These are phyloP conservation scores for Iberis amara DNA, from an alignment of 441 rosid genomes.

Conservation along the genomic window DNA sequence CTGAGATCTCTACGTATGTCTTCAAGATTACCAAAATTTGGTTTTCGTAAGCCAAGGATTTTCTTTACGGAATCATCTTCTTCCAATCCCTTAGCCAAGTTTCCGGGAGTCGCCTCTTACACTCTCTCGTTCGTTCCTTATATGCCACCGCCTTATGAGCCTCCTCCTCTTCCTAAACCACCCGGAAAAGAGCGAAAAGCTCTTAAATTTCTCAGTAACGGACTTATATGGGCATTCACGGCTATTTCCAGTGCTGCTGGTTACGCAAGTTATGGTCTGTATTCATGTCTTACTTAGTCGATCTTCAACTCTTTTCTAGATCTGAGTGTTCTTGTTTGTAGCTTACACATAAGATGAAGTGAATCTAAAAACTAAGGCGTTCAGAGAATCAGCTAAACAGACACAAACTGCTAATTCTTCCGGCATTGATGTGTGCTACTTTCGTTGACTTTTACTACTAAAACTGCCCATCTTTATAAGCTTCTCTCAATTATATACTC, in stretches of 20 bases:
- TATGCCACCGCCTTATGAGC: slow-evolving; percentile 29
- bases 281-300: slow-evolving; percentile 10
- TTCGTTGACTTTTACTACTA: neutral
- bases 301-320: neutral
- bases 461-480: neutral
- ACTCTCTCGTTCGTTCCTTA: slow-evolving; percentile 43
- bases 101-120: slow-evolving; percentile 9
- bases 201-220: slow-evolving; percentile 51
- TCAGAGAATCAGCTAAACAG: slow-evolving; percentile 53
- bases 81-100: slow-evolving; percentile 19
- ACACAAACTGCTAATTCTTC: slow-evolving; percentile 39
- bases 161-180: neutral
- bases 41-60: slow-evolving; percentile 27
- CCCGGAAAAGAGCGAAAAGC: slow-evolving; percentile 34
- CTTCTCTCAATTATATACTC: neutral
- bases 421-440: slow-evolving; percentile 43
- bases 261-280: slow-evolving; percentile 57
- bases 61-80: slow-evolving; percentile 34
- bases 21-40: no score
- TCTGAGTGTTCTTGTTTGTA: slow-evolving; percentile 23
- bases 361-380: slow-evolving; percentile 58
- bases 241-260: slow-evolving; percentile 55
- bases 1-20: slow-evolving; percentile 29
- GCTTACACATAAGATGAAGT: slow-evolving; percentile 67
- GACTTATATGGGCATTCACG: slow-evolving; percentile 46